Conservation (phyloP, 352 stramenopile genomes). For the Phytophthora melonis region DNA sequence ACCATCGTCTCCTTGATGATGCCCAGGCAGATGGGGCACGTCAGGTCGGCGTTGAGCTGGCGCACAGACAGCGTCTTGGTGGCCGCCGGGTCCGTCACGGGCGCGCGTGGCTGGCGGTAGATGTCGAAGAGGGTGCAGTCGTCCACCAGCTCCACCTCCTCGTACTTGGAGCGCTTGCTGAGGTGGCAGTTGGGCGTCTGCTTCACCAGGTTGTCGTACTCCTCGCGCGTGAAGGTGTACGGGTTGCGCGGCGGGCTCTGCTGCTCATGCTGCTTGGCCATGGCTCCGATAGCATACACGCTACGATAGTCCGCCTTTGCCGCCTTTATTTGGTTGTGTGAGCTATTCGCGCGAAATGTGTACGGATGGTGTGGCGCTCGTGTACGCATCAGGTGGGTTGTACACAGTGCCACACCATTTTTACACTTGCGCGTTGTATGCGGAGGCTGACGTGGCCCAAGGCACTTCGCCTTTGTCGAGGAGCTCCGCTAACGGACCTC, state of each 20-base stretch:
- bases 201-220: constrained; percentile 69
- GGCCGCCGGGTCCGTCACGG: constrained; percentile 60
- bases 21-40: constrained; percentile 90
- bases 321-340: no score
- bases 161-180: constrained; percentile 84
- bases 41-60: constrained; percentile 84
- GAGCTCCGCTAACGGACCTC: constrained; percentile 14
- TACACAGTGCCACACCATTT: constrained; percentile 13
- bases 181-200: constrained; percentile 50
- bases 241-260: constrained; percentile 50
- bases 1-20: constrained; percentile 88
- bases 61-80: constrained; percentile 73
- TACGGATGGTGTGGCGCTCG: constrained; percentile 2
- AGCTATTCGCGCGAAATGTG: no score
- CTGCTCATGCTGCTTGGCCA: constrained; percentile 7
- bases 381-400: not conserved
- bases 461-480: constrained; percentile 12
- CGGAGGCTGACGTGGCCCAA: constrained; percentile 16
- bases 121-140: constrained; percentile 93
- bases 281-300: not conserved
- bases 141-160: constrained; percentile 87
- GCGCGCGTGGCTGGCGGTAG: constrained; percentile 80
- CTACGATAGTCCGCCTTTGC: no score
- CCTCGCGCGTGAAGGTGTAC: constrained; percentile 76
- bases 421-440: not conserved